phyloP scores from a whole-genome alignment of 306 rosid species.

The Fagus crenata region DNA sequence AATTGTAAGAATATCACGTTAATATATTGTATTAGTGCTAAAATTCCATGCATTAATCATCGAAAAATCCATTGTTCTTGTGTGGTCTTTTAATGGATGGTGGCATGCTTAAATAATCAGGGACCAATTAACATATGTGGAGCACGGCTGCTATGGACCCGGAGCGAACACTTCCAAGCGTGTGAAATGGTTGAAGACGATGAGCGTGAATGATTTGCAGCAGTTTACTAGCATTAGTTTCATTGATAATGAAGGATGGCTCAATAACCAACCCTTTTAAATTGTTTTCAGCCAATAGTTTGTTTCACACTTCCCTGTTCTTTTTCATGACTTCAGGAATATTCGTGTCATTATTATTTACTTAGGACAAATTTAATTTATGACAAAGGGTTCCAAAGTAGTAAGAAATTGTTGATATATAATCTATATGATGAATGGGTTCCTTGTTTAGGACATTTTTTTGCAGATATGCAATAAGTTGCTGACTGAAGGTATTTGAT shows the following conservation, averaged over 20 bases:
- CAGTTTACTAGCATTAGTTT: constrained; percentile 34
- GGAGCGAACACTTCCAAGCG: constrained; percentile 46
- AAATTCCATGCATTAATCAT: not conserved
- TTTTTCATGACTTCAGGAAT: not conserved
- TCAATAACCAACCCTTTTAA: constrained; percentile 36
- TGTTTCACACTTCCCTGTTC: too few relatives aligned
- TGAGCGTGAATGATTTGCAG: constrained; percentile 21
- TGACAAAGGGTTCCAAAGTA: not conserved
- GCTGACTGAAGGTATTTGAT: not conserved
- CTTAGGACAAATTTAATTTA: not conserved
- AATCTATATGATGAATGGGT: not conserved
- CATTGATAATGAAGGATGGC: constrained; percentile 60
- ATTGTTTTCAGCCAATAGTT: not conserved
- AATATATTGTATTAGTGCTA: not conserved
- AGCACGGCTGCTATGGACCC: constrained; percentile 52
- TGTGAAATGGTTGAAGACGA: constrained; percentile 58
- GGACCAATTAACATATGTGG: constrained; percentile 46
- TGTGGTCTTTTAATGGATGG: not conserved
- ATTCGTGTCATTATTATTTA: not conserved
- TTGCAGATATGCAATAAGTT: not conserved
- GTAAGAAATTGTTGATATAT: not conserved
- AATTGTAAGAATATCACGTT: not conserved
- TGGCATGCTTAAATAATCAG: constrained; percentile 28
- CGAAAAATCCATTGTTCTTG: not conserved
- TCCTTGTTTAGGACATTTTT: too few relatives aligned